phyloP scores from a whole-genome alignment of 148 eudicot genomes.

The Silene uniflora region DNA sequence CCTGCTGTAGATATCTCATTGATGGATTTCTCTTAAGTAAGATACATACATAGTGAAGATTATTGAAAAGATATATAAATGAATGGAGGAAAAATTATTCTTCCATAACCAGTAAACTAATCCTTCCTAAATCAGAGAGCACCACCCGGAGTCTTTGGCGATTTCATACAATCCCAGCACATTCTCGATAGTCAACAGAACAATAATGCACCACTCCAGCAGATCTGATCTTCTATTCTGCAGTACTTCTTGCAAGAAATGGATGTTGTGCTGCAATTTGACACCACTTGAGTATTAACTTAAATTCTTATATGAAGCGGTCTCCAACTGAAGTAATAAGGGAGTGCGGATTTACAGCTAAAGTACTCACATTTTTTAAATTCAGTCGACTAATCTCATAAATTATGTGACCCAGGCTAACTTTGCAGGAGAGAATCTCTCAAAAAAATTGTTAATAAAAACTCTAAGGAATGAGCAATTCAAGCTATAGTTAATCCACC shows the following conservation, averaged over 20 bases:
- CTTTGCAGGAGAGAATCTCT: no score
- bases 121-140: slow-evolving; percentile 26
- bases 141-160: slow-evolving; percentile 46
- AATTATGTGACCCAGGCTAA: no score
- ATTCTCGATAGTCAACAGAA: slow-evolving; percentile 69
- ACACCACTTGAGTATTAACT: background rate
- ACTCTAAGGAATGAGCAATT: background rate
- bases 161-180: slow-evolving; percentile 64
- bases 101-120: background rate
- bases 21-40: background rate
- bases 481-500: background rate
- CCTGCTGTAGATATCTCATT: background rate
- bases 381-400: no score
- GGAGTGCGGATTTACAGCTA: background rate
- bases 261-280: slow-evolving; percentile 84
- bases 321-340: background rate
- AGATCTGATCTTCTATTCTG: slow-evolving; percentile 86
- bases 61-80: background rate
- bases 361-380: no score
- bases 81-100: background rate
- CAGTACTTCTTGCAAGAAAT: slow-evolving; percentile 92
- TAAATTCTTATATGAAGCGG: background rate
- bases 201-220: slow-evolving; percentile 89
- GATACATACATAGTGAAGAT: background rate
- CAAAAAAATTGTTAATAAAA: background rate